Evolutionary conservation across 2,329 filamentous ascomycete genomes (phyloP).

Genomic region (Incumbomyces lentus): DNA sequence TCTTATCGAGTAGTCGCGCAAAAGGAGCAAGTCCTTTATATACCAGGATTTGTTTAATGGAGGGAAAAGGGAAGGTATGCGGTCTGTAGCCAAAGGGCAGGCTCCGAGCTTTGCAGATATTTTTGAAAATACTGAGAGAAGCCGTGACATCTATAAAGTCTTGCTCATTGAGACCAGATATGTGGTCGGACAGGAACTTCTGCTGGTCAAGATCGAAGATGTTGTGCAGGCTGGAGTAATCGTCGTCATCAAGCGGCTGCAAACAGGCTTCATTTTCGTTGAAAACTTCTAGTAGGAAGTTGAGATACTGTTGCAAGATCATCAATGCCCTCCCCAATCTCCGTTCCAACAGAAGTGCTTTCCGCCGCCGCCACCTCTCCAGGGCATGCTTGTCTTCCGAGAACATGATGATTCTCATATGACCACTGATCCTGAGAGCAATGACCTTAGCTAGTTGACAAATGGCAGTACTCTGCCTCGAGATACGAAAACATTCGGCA

Average conservation of each 20-base stretch:
- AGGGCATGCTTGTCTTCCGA: background rate
- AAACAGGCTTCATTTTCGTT: conserved; percentile 1
- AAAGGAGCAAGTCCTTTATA: conserved; percentile 6
- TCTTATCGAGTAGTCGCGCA: background rate
- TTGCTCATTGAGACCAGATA: conserved; percentile 1
- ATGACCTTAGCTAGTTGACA: conserved; percentile 1
- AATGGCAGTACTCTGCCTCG: background rate
- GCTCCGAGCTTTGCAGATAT: conserved; percentile 4
- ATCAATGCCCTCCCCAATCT: background rate
- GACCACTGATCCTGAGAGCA: background rate
- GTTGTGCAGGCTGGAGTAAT: conserved; percentile 5
- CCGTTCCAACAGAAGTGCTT: background rate
- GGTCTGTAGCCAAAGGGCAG: conserved; percentile 1
- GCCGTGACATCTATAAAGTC: conserved; percentile 7
- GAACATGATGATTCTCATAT: background rate
- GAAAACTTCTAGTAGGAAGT: background rate
- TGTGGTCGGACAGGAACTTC: background rate
- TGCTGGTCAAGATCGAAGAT: conserved; percentile 6
- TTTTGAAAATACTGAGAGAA: conserved; percentile 1
- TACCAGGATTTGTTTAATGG: conserved; percentile 8
- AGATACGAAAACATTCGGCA: background rate
- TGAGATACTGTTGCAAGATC: conserved; percentile 2
- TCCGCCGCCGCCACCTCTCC: conserved; percentile 1
- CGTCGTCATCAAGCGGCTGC: background rate
- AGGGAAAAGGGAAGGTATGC: conserved; percentile 6